These are phyloP conservation scores for Amanita pallidorosea DNA, from an alignment of 768 basidiomycete species.

Conservation along the genomic window DNA sequence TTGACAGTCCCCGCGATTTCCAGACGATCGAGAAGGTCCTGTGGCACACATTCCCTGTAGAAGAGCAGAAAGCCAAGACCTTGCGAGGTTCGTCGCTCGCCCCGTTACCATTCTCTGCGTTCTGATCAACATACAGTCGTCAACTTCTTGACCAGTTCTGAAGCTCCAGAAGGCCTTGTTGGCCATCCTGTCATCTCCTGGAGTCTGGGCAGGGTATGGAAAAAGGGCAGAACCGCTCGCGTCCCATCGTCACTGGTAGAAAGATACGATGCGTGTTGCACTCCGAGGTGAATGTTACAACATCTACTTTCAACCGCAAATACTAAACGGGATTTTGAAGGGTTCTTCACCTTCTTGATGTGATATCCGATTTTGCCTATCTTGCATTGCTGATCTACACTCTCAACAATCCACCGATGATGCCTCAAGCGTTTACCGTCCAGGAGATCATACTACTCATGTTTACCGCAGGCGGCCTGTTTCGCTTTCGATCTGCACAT, in stretches of 20 bases:
- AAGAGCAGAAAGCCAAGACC: slow-evolving; percentile 11
- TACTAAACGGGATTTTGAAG: slow-evolving; percentile 15
- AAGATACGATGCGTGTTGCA: slow-evolving; percentile 26
- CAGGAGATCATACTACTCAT: slow-evolving; percentile 28
- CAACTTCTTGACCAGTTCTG: slow-evolving; percentile 23
- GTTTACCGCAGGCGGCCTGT: slow-evolving; percentile 25
- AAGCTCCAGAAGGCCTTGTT: slow-evolving; percentile 26
- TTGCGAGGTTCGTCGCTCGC: slow-evolving; percentile 19
- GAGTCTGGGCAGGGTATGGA: slow-evolving; percentile 32
- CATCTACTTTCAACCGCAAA: not conserved
- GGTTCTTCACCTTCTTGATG: slow-evolving; percentile 32
- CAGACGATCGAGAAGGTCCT: slow-evolving; percentile 35
- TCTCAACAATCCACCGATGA: slow-evolving; percentile 28
- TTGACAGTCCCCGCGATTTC: slow-evolving; percentile 25
- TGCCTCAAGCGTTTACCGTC: slow-evolving; percentile 14
- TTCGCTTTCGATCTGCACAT: slow-evolving; percentile 19
- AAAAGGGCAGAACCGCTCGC: slow-evolving; percentile 11
- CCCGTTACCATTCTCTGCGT: not conserved
- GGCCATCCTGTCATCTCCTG: slow-evolving; percentile 29
- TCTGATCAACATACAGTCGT: slow-evolving; percentile 21
- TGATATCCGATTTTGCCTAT: slow-evolving; percentile 21
- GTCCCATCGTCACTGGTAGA: not conserved
- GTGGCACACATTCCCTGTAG: slow-evolving; percentile 33
- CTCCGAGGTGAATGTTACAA: slow-evolving; percentile 28
- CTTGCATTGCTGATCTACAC: slow-evolving; percentile 31